Conservation (phyloP, 2,329 filamentous ascomycete species). For the Ophiocordyceps camponoti-rufipedis region DNA sequence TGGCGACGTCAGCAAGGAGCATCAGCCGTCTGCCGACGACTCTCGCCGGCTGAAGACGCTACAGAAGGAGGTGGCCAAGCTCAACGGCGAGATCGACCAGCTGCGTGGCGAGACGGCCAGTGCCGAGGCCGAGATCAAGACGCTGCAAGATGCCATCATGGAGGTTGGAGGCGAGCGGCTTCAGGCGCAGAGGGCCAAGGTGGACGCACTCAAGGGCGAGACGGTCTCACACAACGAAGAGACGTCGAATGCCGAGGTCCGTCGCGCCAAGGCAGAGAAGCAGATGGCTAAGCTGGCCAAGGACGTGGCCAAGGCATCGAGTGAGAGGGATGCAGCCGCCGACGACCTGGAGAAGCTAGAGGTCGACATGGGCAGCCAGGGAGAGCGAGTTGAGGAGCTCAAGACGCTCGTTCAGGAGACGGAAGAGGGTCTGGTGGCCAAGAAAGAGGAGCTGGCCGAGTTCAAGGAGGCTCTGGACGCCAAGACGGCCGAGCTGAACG, state of each 20-base stretch:
- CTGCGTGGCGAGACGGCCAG: slow-evolving; percentile 73
- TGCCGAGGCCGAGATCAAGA: slow-evolving; percentile 84
- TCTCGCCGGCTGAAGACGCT: slow-evolving; percentile 54
- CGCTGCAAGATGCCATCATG: slow-evolving; percentile 93
- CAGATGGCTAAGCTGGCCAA: slow-evolving; percentile 75
- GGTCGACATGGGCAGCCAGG: slow-evolving; percentile 61
- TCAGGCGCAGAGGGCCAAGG: slow-evolving; percentile 73
- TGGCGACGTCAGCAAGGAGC: slow-evolving; percentile 65
- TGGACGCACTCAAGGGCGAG: slow-evolving; percentile 75
- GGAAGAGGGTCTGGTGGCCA: slow-evolving; percentile 56
- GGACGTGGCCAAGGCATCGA: slow-evolving; percentile 57
- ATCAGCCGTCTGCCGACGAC: slow-evolving; percentile 65
- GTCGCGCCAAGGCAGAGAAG: slow-evolving; percentile 86
- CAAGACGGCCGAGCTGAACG: slow-evolving; percentile 71
- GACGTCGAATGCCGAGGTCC: slow-evolving; percentile 71
- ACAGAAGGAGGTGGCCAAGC: slow-evolving; percentile 57
- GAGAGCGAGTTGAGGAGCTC: slow-evolving; percentile 54
- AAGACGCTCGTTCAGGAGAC: slow-evolving; percentile 63
- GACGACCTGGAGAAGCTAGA: slow-evolving; percentile 63
- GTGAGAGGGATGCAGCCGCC: slow-evolving; percentile 56
- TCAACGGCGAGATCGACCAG: slow-evolving; percentile 63
- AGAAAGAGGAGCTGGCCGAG: slow-evolving; percentile 61
- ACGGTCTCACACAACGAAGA: slow-evolving; percentile 66
- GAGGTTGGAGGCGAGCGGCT: slow-evolving; percentile 89
- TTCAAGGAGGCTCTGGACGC: slow-evolving; percentile 77